Conservation (phyloP, 192 early-diverging fungal genomes). For the Backusella tarrabulga region DNA sequence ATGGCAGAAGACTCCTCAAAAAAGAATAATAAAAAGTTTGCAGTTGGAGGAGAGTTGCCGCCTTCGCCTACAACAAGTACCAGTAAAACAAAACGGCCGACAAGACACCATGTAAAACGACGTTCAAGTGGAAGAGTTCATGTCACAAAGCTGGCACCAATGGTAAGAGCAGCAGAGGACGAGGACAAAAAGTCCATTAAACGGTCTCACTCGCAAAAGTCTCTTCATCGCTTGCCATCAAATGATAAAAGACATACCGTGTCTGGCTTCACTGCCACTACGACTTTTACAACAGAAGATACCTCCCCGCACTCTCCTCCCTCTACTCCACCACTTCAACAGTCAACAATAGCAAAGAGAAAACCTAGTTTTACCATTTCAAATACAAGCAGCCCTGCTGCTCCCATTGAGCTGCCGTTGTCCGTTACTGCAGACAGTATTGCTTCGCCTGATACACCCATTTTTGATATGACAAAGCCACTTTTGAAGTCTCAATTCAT, state of each 20-base stretch:
- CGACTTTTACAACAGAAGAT: neutral
- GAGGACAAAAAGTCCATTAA: slow-evolving; percentile 13
- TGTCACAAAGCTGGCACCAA: slow-evolving; percentile 30
- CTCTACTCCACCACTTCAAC: neutral
- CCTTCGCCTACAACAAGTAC: slow-evolving; percentile 19
- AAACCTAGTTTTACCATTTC: slow-evolving; percentile 3
- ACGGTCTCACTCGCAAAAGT: slow-evolving; percentile 21
- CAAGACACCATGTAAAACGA: slow-evolving; percentile 35
- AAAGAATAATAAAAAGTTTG: slow-evolving; percentile 6
- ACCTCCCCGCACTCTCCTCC: neutral
- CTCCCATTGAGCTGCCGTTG: neutral
- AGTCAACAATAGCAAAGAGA: neutral
- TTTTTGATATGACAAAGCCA: slow-evolving; percentile 7
- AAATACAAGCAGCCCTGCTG: neutral
- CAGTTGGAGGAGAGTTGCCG: slow-evolving; percentile 11
- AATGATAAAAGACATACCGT: neutral
- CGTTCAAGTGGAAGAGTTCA: slow-evolving; percentile 33
- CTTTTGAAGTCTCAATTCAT: slow-evolving; percentile 4
- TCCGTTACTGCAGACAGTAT: slow-evolving; percentile 10
- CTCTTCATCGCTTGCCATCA: neutral
- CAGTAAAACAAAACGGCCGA: slow-evolving; percentile 7
- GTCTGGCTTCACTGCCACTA: neutral
- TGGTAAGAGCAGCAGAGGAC: slow-evolving; percentile 20
- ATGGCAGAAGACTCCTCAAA: neutral
- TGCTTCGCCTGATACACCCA: neutral